Evolutionary conservation across 495 filamentous ascomycete genomes (phyloP).

Genomic region (Viridothelium virens): DNA sequence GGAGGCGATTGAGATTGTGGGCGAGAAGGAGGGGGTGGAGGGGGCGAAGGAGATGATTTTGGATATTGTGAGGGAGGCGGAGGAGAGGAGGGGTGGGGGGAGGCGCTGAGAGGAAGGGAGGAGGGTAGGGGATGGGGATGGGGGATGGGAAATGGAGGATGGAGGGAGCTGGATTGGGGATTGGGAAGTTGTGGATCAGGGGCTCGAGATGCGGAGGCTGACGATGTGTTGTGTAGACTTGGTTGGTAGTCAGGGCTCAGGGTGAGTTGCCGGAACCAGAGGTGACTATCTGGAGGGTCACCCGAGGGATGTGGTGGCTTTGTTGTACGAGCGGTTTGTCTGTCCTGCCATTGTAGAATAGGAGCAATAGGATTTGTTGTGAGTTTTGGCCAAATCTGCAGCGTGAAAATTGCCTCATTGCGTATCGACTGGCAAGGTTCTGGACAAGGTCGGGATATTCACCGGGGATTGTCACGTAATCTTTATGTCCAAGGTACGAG

Average conservation of each 20-base stretch:
- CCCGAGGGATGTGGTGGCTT: background rate
- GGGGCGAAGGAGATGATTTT: constrained; percentile 84
- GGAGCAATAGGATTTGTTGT: background rate
- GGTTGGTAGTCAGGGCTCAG: too few species aligned
- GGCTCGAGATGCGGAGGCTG: background rate
- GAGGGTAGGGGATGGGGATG: background rate
- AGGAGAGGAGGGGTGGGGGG: constrained; percentile 4
- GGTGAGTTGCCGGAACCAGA: background rate
- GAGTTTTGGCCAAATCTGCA: background rate
- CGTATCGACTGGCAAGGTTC: too few species aligned
- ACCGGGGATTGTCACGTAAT: too few species aligned
- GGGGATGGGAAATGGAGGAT: background rate
- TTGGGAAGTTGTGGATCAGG: background rate
- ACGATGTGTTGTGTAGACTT: too few species aligned
- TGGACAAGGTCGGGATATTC: too few species aligned
- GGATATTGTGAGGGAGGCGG: constrained; percentile 58
- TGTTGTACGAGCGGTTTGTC: background rate
- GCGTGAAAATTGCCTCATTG: too few species aligned
- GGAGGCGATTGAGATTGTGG: constrained; percentile 84
- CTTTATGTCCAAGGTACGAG: too few species aligned
- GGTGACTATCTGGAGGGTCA: background rate
- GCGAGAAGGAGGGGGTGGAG: constrained; percentile 70
- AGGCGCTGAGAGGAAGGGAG: background rate
- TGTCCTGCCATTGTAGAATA: background rate
- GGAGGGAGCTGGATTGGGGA: background rate